Evolutionary conservation across 176 grass and related monocot species (phyloP).

Genomic region (Neostapfia colusana): DNA sequence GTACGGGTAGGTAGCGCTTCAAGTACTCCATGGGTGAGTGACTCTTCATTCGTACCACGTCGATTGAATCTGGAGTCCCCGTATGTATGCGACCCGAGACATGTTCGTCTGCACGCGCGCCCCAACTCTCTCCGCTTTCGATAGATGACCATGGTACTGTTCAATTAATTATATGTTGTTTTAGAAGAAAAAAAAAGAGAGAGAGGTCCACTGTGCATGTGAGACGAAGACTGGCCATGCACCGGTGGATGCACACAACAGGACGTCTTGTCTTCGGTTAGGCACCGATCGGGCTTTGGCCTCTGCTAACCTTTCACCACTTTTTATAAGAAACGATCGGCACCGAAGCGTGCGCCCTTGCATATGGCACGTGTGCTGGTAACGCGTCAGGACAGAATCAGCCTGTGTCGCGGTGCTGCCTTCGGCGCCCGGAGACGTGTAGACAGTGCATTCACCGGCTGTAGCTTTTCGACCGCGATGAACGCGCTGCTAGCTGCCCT

Average conservation of each 20-base stretch:
- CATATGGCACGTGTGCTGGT: not conserved
- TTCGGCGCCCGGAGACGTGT: not conserved
- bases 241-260: not conserved
- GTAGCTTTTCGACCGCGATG: slow-evolving; percentile 21
- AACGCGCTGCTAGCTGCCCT: slow-evolving; percentile 20
- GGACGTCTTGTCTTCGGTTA: not conserved
- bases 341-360: not conserved
- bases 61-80: not conserved
- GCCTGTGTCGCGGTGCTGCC: not conserved
- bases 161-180: not conserved
- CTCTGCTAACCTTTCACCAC: not conserved
- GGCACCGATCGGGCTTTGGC: not conserved
- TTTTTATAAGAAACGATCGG: not conserved
- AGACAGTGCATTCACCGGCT: not conserved
- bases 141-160: not conserved
- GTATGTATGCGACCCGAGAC: too few relatives aligned
- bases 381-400: not conserved
- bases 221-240: not conserved
- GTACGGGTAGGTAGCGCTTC: not conserved
- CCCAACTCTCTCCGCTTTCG: not conserved
- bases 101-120: not conserved
- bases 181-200: not conserved
- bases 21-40: not conserved
- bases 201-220: not conserved
- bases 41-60: slow-evolving; percentile 15